phyloP scores from a whole-genome alignment of 306 rosid genomes.

The Rosa persica region DNA sequence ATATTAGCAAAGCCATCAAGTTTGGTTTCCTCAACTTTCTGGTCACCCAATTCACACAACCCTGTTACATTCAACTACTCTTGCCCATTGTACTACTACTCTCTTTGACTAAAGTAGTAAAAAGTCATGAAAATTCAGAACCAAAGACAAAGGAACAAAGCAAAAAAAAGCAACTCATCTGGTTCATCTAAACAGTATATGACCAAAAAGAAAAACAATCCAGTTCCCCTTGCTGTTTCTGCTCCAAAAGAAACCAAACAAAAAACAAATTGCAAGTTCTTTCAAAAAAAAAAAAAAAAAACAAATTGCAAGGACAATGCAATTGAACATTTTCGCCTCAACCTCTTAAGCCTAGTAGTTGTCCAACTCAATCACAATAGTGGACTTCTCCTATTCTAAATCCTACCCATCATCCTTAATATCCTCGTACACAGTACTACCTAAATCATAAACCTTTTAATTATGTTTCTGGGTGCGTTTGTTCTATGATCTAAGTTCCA shows the following conservation, averaged over 20 bases:
- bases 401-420: not conserved
- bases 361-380: not conserved
- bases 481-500: not conserved
- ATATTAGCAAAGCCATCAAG: not conserved
- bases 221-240: not conserved
- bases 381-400: not conserved
- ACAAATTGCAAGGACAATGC: not conserved
- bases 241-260: conserved; percentile 3
- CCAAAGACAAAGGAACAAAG: conserved; percentile 46
- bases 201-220: conserved; percentile 13
- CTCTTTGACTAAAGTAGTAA: conserved; percentile 24
- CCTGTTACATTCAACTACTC: conserved; percentile 9
- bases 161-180: conserved; percentile 30
- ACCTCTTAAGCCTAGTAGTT: not conserved
- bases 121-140: conserved; percentile 25
- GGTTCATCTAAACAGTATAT: conserved; percentile 1
- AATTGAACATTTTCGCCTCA: conserved; percentile 2
- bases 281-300: not conserved
- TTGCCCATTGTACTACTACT: conserved; percentile 11
- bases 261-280: not conserved
- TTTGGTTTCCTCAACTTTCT: conserved; percentile 1
- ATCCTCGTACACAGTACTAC: not conserved
- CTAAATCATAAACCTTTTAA: not conserved
- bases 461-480: not conserved
- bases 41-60: not conserved